Evolutionary conservation across 2,329 filamentous ascomycete genomes (phyloP), one percentile per base, ranked within the genome.

Genomic region (Piedraia hortae): DNA sequence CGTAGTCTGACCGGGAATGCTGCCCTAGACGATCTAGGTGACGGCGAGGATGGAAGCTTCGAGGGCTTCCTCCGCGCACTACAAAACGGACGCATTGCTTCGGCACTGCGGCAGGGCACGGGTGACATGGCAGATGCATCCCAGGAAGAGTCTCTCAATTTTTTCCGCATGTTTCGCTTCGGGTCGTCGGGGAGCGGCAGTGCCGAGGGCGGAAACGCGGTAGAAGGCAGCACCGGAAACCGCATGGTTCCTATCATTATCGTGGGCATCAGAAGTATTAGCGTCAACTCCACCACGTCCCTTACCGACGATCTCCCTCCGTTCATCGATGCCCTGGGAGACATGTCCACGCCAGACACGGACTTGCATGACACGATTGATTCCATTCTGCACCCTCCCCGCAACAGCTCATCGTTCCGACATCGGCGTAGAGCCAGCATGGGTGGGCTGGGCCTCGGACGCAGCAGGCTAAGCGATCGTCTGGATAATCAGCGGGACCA

Each of bases 181-280:
- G 59, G 60, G 21, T 58, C 62, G 24, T 50, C 54, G 5, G 45
- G 49, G n/a, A 31, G 26, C 21, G 26, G 26, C 6, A 28, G 26
- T 10, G 15, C 26, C 5, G 28, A 26, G 16, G 25, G 28, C 10
- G 21, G 23, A 12, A 24, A 43, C 18, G 34, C 45, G 14, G 32
- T 34, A 11, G 26, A 44, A 19, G 49, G 48, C 11, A 47, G 48
- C 16, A 47, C 47, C 23, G 28, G 36, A 12, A 54, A 56, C 20
- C 52, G 65, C 11, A 66, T 65, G 43, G 60, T 70, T 17, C 67
- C 66, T 5, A 56, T 71, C 29, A 68, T 71, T 19, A 65, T 71
- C 23, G 65, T 71, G 18, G 66, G 66, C 24, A 68, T 71, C 24
- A 51, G 65, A 23, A 67, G 64, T 12, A 63, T 70, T 26, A 62